Evolutionary conservation across 2,329 filamentous ascomycete species (phyloP), one percentile per base, ranked within the genome.

Genomic region (Fusarium falciforme): DNA sequence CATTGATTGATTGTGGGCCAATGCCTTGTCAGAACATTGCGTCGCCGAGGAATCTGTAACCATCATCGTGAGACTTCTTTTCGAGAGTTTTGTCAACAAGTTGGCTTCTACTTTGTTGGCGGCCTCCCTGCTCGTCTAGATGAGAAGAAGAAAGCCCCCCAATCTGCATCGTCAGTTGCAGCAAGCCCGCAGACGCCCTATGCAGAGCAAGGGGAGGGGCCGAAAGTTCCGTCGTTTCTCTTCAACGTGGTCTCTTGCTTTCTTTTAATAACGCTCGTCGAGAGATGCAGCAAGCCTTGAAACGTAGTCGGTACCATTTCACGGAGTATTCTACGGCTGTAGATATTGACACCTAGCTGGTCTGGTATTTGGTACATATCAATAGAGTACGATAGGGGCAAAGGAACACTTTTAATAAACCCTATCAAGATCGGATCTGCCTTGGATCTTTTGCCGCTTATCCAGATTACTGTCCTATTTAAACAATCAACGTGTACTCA

Each of bases 101-200:
- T 4, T 44, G 20, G 20, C 20, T 44, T 17, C 22, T 33, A 36
- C 35, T 44, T 62, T 57, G 47, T 55, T 31, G 35, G 61, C 63
- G 66, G 66, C 60, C 69, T 74, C 67, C 63, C 70, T 62, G 44
- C 58, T 71, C 73, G 52, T 68, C 71, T 68, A 62, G 67, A 71
- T 42, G 60, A 64, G 70, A 5, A 49, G 25, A 49, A 49, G 25
- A 29, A n/a, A 25, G 7, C 12, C 20, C n/a, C 38, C n/a, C 9
- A 61, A 64, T 64, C 54, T 38, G 31, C 54, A 31, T 62, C 61
- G 67, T 71, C 22, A 59, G 44, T 40, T 63, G 61, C 61, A 55
- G 17, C 61, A 52, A 57, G 49, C 47, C 47, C 47, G 29, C 35
- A 55, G 70, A 40, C 67, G 69, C 66, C 44, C 61, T 40, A 27